Evolutionary conservation across 2,329 filamentous ascomycete genomes (phyloP).

Genomic region (Aspergillus uvarum): DNA sequence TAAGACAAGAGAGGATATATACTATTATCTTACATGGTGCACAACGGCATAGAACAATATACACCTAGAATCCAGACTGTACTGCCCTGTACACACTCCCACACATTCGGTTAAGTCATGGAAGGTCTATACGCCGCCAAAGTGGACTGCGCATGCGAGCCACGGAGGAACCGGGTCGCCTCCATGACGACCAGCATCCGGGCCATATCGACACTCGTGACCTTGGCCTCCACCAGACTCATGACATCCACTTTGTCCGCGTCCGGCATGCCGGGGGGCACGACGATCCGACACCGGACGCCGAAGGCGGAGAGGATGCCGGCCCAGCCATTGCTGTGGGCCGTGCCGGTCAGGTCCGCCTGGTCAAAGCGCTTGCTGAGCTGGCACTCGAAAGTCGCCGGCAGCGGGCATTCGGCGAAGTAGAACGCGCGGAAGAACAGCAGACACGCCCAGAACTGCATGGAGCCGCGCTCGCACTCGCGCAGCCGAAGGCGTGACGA

Average conservation of each 20-base stretch:
- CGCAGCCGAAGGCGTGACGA: slow-evolving; percentile 43
- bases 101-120: too few species aligned
- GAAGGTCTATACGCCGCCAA: neutral
- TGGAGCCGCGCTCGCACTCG: slow-evolving; percentile 40
- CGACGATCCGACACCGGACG: slow-evolving; percentile 30
- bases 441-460: slow-evolving; percentile 52
- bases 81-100: too few species aligned
- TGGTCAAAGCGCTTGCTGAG: slow-evolving; percentile 30
- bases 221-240: slow-evolving; percentile 36
- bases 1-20: too few species aligned
- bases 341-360: slow-evolving; percentile 22
- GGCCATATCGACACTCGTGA: slow-evolving; percentile 34
- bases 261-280: slow-evolving; percentile 25
- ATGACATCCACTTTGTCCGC: slow-evolving; percentile 28
- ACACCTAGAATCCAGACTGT: too few species aligned
- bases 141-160: neutral
- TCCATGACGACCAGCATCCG: slow-evolving; percentile 35
- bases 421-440: slow-evolving; percentile 60
- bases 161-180: slow-evolving; percentile 30
- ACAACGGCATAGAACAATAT: too few species aligned
- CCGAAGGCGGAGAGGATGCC: slow-evolving; percentile 35
- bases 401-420: slow-evolving; percentile 54
- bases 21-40: too few species aligned
- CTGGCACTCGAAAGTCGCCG: slow-evolving; percentile 46
- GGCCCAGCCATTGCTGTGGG: slow-evolving; percentile 23